These are phyloP conservation scores for Coemansia erecta DNA, from an alignment of 192 early-diverging fungal species.

Conservation along the genomic window DNA sequence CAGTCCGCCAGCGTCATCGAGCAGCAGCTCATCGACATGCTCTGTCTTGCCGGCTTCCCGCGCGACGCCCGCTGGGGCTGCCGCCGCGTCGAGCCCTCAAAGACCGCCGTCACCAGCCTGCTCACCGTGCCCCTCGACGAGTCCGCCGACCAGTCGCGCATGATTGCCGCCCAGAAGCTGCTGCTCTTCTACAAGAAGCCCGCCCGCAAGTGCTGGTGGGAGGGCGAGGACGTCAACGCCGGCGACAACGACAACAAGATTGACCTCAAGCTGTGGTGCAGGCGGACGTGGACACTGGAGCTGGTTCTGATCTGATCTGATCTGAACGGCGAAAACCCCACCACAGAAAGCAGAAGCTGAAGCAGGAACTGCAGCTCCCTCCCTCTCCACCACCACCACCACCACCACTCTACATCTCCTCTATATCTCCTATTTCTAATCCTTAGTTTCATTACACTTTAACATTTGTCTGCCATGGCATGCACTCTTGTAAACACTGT, in stretches of 20 bases:
- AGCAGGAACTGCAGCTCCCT: too few species aligned
- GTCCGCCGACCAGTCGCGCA: conserved; percentile 62
- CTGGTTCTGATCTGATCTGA: conserved; percentile 55
- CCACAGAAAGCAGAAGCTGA: too few species aligned
- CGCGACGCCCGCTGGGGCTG: conserved; percentile 72
- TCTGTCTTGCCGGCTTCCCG: conserved; percentile 74
- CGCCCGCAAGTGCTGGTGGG: conserved; percentile 85
- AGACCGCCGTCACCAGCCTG: conserved; percentile 67
- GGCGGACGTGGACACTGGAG: conserved; percentile 78
- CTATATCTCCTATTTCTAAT: conserved; percentile 18
- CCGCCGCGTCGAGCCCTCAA: conserved; percentile 66
- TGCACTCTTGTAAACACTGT: too few species aligned
- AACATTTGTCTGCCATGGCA: too few species aligned
- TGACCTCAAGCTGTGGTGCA: conserved; percentile 70
- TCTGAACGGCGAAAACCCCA: too few species aligned
- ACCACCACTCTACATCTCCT: conserved; percentile 7
- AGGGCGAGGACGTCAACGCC: conserved; percentile 66
- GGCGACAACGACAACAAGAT: conserved; percentile 55
- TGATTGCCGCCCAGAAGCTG: conserved; percentile 73
- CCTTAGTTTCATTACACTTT: neutral
- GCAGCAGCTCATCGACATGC: conserved; percentile 81
- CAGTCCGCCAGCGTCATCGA: conserved; percentile 53
- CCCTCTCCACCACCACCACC: too few species aligned
- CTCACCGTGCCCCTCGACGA: conserved; percentile 69
- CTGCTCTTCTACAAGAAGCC: conserved; percentile 80